Conservation (phyloP, 2,329 filamentous ascomycete species). For the Calonectria pseudoreteaudii region DNA sequence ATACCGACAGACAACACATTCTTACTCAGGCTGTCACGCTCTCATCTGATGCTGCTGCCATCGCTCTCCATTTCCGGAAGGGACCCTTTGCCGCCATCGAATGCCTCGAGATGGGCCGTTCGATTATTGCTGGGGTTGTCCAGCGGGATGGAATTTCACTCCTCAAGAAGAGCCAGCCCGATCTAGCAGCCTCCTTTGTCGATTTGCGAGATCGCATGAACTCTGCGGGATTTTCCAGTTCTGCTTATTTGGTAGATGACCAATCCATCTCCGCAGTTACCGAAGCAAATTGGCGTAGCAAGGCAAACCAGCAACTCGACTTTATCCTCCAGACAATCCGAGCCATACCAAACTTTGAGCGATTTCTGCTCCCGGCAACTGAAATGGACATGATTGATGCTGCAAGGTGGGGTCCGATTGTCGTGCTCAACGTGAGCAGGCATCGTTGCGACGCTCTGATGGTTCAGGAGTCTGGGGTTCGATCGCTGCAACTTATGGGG, state of each 20-base stretch:
- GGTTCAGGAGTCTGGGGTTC: not conserved
- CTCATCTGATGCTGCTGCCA: conserved; percentile 5
- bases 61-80: not conserved
- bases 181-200: not conserved
- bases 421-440: not conserved
- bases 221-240: not conserved
- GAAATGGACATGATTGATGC: not conserved
- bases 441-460: conserved; percentile 8
- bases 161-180: not conserved
- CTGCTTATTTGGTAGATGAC: not conserved
- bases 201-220: not conserved
- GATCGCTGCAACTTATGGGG: not conserved
- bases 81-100: not conserved
- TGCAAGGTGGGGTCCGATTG: not conserved
- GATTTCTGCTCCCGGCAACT: not conserved
- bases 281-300: not conserved
- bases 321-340: not conserved
- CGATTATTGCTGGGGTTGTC: not conserved
- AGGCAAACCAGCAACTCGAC: not conserved
- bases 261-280: not conserved
- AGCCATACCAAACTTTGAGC: not conserved
- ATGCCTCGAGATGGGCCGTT: not conserved
- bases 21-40: not conserved
- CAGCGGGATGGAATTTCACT: not conserved
- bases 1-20: not conserved